Evolutionary conservation across 305 asterid species (phyloP).

Genomic region (Fraxinus platypoda): DNA sequence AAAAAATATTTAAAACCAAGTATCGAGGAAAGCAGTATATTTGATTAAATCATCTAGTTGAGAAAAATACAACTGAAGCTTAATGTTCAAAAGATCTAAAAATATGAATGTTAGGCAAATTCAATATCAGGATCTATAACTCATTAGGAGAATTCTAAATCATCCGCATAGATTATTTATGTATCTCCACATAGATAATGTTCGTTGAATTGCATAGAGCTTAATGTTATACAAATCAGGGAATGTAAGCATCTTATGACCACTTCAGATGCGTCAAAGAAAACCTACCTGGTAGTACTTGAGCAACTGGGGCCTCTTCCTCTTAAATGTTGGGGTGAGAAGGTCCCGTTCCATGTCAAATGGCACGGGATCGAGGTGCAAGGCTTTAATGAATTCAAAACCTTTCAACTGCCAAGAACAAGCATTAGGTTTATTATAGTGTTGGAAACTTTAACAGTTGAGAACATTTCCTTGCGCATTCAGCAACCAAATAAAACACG

Average conservation of each 20-base stretch:
- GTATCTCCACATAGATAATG: neutral
- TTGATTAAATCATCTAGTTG: neutral
- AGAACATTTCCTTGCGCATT: neutral
- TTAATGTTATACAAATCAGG: neutral
- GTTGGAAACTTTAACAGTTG: neutral
- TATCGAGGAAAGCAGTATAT: neutral
- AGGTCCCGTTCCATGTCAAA: slow-evolving; percentile 93
- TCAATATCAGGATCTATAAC: no score
- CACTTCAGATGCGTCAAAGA: no score
- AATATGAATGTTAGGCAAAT: neutral
- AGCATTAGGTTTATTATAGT: slow-evolving; percentile 13
- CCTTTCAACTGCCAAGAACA: slow-evolving; percentile 68
- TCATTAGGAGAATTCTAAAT: neutral
- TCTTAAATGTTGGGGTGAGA: slow-evolving; percentile 86
- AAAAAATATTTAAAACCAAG: neutral
- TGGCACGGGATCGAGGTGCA: slow-evolving; percentile 84
- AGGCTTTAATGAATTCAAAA: slow-evolving; percentile 71
- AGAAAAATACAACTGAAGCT: neutral
- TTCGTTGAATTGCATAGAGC: neutral
- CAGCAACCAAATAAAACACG: neutral
- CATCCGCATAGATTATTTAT: neutral
- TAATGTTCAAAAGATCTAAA: neutral
- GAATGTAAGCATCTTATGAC: neutral
- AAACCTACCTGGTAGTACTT: no score
- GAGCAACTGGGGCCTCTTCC: slow-evolving; percentile 81